These are phyloP conservation scores for Chlamydomonas sp. DNA, from an alignment of 139 green algal genomes.

Conservation along the genomic window DNA sequence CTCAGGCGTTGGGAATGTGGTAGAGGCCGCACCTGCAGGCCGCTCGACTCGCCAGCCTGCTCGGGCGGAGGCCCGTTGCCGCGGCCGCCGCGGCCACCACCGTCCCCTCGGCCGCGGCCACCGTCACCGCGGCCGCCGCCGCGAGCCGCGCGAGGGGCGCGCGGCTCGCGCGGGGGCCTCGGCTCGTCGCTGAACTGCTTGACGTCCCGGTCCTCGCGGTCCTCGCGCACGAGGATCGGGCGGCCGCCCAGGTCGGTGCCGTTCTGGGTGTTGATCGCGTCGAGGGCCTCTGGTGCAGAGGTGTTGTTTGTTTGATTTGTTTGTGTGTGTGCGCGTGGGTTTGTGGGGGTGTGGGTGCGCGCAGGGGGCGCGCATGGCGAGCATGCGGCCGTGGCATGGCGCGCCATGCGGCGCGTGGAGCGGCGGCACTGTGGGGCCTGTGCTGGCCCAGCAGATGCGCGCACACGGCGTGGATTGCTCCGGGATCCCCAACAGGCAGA, in stretches of 20 bases:
- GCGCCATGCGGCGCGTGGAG: no score
- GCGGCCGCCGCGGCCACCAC: constrained; percentile 18
- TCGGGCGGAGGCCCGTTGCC: constrained; percentile 6
- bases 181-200: constrained; percentile 63
- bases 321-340: no score
- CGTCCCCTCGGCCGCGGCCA: constrained; percentile 1
- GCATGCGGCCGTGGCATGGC: no score
- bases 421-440: no score
- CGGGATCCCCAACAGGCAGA: no score
- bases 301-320: no score
- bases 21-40: constrained; percentile 59
- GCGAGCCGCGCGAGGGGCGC: constrained; percentile 12
- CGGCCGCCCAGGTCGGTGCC: constrained; percentile 75
- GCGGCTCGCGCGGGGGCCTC: constrained; percentile 8
- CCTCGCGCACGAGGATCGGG: constrained; percentile 84
- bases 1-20: no score
- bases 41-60: constrained; percentile 39
- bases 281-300: no score
- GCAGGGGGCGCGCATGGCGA: no score
- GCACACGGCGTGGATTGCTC: no score
- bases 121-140: neutral
- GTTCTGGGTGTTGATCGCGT: constrained; percentile 67
- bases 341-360: no score
- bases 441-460: no score
- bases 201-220: constrained; percentile 89